Evolutionary conservation across 2,329 filamentous ascomycete genomes (phyloP).

Genomic region (Sarocladiaceae sp.): DNA sequence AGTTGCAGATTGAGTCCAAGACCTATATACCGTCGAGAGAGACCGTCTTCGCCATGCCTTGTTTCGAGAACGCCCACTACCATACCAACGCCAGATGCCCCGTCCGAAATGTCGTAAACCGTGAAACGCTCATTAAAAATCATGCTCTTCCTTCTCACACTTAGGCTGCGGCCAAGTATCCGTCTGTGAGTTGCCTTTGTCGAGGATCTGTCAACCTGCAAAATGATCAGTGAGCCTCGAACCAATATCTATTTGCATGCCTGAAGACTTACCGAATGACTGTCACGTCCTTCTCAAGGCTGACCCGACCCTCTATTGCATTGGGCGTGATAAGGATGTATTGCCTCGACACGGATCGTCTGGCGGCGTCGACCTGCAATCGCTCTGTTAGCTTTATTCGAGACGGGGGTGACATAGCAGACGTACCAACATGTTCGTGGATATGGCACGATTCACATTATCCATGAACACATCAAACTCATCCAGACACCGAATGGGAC

Average conservation of each 20-base stretch:
- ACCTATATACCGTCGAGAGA: too few species aligned
- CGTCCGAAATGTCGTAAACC: too few species aligned
- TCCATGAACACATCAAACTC: constrained; percentile 99
- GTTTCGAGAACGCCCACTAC: too few species aligned
- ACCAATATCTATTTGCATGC: background rate
- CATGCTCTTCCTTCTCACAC: too few species aligned
- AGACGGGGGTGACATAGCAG: background rate
- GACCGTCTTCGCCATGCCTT: too few species aligned
- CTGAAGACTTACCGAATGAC: constrained; percentile 58
- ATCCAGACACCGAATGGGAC: constrained; percentile 87
- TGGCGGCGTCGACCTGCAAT: constrained; percentile 70
- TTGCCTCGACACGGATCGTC: constrained; percentile 81
- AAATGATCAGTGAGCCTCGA: constrained; percentile 1
- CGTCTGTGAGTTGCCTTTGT: constrained; percentile 27
- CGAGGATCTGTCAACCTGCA: constrained; percentile 52
- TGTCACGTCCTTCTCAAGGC: constrained; percentile 63
- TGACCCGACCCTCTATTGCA: constrained; percentile 58
- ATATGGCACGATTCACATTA: constrained; percentile 86
- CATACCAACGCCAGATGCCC: too few species aligned
- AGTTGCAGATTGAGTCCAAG: too few species aligned
- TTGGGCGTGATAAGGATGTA: constrained; percentile 97
- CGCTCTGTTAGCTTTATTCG: background rate
- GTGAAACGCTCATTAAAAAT: too few species aligned
- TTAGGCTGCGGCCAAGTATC: too few species aligned
- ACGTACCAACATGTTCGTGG: constrained; percentile 86